These are phyloP conservation scores for Diaporthe australafricana DNA, from an alignment of 2,329 filamentous ascomycete genomes.

Conservation along the genomic window DNA sequence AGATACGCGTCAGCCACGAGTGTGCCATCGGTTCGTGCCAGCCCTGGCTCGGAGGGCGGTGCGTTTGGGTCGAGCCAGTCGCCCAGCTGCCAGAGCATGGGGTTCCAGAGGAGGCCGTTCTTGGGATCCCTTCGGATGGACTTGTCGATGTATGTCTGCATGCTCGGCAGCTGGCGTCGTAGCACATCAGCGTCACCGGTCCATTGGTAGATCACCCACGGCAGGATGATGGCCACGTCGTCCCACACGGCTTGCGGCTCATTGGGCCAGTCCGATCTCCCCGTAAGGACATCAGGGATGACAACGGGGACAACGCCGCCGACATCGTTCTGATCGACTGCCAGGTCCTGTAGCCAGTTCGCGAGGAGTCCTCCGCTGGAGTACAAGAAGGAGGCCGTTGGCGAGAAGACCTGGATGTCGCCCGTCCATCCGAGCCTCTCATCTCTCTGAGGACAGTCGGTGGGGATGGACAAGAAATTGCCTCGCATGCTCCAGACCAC, in stretches of 20 bases:
- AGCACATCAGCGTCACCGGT: slow-evolving; percentile 47
- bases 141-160: slow-evolving; percentile 45
- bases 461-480: slow-evolving; percentile 68
- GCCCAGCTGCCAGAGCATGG: slow-evolving; percentile 47
- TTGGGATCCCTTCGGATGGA: slow-evolving; percentile 44
- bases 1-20: slow-evolving; percentile 54
- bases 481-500: slow-evolving; percentile 67
- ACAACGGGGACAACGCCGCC: slow-evolving; percentile 48
- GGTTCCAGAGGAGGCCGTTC: slow-evolving; percentile 48
- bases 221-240: slow-evolving; percentile 46
- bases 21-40: slow-evolving; percentile 47
- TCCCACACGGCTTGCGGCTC: slow-evolving; percentile 49
- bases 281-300: slow-evolving; percentile 45
- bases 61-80: slow-evolving; percentile 56
- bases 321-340: slow-evolving; percentile 48
- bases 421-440: slow-evolving; percentile 67
- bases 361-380: slow-evolving; percentile 62
- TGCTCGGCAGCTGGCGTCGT: slow-evolving; percentile 43
- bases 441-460: slow-evolving; percentile 68
- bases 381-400: slow-evolving; percentile 65
- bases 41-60: slow-evolving; percentile 47
- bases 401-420: slow-evolving; percentile 61
- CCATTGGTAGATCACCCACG: slow-evolving; percentile 46
- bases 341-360: slow-evolving; percentile 62
- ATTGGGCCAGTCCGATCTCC: slow-evolving; percentile 30